Evolutionary conservation across 2,329 filamentous ascomycete species (phyloP), one percentile per base, ranked within the genome.

Genomic region (Pseudogymnoascus verrucosus): DNA sequence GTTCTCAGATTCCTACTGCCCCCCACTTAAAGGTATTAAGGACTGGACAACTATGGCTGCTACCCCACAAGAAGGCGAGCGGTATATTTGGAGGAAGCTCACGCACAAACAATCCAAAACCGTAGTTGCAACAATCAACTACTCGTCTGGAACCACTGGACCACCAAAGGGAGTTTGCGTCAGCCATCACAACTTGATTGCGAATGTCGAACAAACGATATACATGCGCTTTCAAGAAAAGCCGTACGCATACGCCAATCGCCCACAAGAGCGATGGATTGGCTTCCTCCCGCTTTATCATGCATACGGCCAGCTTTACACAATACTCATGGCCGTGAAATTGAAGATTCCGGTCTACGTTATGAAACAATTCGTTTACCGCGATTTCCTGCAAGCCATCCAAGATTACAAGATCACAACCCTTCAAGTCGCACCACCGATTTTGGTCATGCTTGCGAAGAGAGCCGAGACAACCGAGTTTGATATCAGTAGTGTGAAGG

Each of bases 261-360:
- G 75, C 34, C 78, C 78, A 26, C 70, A 72, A 7, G 81, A 82
- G 68, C 74, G 79, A 42, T 82, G 80, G 78, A 69, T 82, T 34
- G 80, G 84, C 60, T 88, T 89, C 71, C 75, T 90, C 14, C 88
- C 88, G 0, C 82, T 89, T 71, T 89, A 86, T 68, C 84, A 87
- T 69, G 83, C 83, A 7, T 84, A 82, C 66, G 81, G 81, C 1
- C 83, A 85, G 70, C 76, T 82, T 2, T 78, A 79, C 63, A 81
- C 81, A 63, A 80, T 80, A 65, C 72, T 84, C 34, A 76, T 79
- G 67, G 77, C 78, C 0, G 71, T 76, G 11, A 78, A 75, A 65
- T 73, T 78, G 31, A 71, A 74, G 2, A 72, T 80, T 0, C 79
- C 80, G 1, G 76, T 84, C 11, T 85, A 84, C 68, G 73, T 85